Percentiles rank a stretch among this genome's conserved stretches.
phyloP scores from a whole-genome alignment of 345 rosid genomes.

The Hibiscus trionum region DNA sequence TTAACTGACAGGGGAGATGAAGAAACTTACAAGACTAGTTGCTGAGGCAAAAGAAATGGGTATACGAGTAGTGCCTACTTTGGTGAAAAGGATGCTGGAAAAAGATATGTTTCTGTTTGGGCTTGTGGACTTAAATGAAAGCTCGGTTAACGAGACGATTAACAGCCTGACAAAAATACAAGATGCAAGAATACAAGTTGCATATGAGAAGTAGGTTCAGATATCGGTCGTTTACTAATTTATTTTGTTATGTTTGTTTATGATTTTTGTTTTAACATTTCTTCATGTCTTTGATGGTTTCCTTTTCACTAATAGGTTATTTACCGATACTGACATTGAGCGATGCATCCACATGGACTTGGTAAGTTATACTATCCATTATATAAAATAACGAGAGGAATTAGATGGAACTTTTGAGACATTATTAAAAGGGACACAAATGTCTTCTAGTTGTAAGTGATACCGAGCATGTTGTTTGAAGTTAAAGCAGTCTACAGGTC shows the following conservation, averaged over 20 bases:
- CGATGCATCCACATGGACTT: constrained; percentile 65
- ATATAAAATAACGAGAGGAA: background rate
- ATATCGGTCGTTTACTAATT: background rate
- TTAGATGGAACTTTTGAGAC: background rate
- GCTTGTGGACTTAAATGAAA: constrained; percentile 46
- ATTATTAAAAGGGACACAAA: background rate
- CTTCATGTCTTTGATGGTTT: background rate
- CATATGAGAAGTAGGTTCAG: constrained; percentile 48
- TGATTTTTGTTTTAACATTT: background rate
- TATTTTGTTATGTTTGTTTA: background rate
- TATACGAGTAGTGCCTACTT: constrained; percentile 35
- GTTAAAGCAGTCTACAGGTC: background rate
- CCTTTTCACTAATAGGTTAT: constrained; percentile 34
- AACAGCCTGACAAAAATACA: constrained; percentile 45
- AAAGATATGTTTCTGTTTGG: constrained; percentile 66
- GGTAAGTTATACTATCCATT: constrained; percentile 35
- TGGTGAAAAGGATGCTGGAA: constrained; percentile 66
- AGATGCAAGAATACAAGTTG: constrained; percentile 49
- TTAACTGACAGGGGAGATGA: constrained; percentile 56
- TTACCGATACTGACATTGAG: constrained; percentile 43
- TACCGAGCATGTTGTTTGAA: background rate
- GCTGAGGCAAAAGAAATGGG: constrained; percentile 44
- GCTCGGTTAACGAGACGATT: constrained; percentile 32
- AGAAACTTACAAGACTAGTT: constrained; percentile 53
- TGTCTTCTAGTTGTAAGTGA: background rate